Evolutionary conservation across 2,329 filamentous ascomycete genomes (phyloP), one percentile per base, ranked within the genome.

Genomic region (Fusarium pininemorale): DNA sequence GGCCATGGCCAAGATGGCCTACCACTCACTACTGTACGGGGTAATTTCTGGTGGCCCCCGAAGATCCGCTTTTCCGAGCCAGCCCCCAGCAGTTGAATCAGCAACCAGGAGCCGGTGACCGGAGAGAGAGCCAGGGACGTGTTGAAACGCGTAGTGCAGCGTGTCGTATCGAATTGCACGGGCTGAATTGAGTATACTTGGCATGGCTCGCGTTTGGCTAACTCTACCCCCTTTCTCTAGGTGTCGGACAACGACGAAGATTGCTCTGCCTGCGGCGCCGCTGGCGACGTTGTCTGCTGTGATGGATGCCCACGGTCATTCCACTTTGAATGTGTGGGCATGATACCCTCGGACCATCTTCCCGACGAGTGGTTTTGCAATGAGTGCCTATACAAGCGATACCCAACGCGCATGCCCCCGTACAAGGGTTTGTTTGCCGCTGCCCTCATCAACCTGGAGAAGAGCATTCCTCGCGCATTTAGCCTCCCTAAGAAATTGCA

Each of bases 251-350:
- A 97, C 82, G 94, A 96, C 81, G 96, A 98, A 82, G 92, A 93
- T 80, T 99, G 96, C 85, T 92, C 92, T 70, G 91, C 94, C 51
- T 99, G 96, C 84, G 90, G 92, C 79, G 93, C 93, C 73, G 93
- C 90, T 75, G 96, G 96, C 65, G 91, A 94, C 76, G 89, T 99
- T 72, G 88, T 98, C 74, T 98, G 95, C 84, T 99, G 96, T 83
- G 96, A 98, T 84, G 94, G 93, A 72, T 99, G 96, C 84, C 90
- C 92, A 69, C 91, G 94, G 75, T 94, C 95, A 11, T 98, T 97
- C 83, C 96, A 98, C 83, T 94, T 96, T 81, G 88, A 90, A 68
- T 98, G 96, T 81, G 90, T 96, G 75, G 93, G 97, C 82, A 95
- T 96, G 70, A 92, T 94, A 44, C 86, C 94, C 75, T 87, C 91